phyloP scores from a whole-genome alignment of 176 grass and related monocot species.

The Juncus inflexus region DNA sequence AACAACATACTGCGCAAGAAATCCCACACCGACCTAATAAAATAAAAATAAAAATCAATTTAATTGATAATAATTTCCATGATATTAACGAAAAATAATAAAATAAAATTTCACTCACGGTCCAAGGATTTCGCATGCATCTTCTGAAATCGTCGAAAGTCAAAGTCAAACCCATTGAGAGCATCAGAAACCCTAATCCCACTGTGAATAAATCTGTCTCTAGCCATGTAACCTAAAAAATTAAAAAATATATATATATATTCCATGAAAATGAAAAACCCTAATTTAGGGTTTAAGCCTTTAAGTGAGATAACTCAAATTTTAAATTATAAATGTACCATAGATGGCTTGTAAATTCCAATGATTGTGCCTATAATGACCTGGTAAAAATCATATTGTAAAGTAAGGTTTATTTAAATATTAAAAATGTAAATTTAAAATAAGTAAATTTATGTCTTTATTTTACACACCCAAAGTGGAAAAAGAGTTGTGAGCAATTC shows the following conservation, averaged over 20 bases:
- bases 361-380: slow-evolving; percentile 86
- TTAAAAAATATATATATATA: not conserved
- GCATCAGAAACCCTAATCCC: slow-evolving; percentile 88
- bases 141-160: slow-evolving; percentile 95
- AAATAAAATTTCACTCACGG: slow-evolving; percentile 49
- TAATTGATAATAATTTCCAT: not conserved
- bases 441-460: slow-evolving; percentile 17
- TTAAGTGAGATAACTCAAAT: slow-evolving; percentile 1
- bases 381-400: slow-evolving; percentile 35
- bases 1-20: slow-evolving; percentile 78
- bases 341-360: slow-evolving; percentile 89
- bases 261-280: slow-evolving; percentile 5
- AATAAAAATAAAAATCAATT: slow-evolving; percentile 31
- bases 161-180: slow-evolving; percentile 93
- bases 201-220: slow-evolving; percentile 93
- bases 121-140: slow-evolving; percentile 98
- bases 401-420: not conserved
- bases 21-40: slow-evolving; percentile 84
- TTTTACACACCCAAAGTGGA: slow-evolving; percentile 74
- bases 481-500: slow-evolving; percentile 96
- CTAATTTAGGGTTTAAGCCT: slow-evolving; percentile 12
- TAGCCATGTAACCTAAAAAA: slow-evolving; percentile 86
- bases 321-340: slow-evolving; percentile 43
- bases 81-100: slow-evolving; percentile 7
- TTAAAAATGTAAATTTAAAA: slow-evolving; percentile 24